Evolutionary conservation across 441 rosid genomes (phyloP).

Genomic region (Eruca vesicaria): DNA sequence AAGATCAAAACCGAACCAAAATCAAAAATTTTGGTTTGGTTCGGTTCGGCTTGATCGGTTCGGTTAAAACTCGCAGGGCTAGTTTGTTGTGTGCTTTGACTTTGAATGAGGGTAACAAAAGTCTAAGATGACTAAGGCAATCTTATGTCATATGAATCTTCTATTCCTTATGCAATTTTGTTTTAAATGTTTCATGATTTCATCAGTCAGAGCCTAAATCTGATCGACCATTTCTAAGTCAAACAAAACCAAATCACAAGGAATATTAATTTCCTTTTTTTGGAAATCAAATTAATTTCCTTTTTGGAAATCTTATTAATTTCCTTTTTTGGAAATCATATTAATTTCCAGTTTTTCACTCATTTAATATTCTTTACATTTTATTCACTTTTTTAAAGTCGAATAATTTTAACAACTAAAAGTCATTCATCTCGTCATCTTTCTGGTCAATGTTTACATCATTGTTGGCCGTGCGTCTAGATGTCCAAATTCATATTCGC

Average conservation of each 20-base stretch:
- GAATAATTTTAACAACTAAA: constrained; percentile 8
- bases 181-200: not conserved
- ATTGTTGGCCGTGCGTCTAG: constrained; percentile 18
- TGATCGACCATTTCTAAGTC: constrained; percentile 26
- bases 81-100: constrained; percentile 12
- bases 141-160: constrained; percentile 19
- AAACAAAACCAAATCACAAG: constrained; percentile 13
- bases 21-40: no score
- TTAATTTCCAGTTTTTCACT: no score
- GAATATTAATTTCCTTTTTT: not conserved
- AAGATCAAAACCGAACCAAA: no score
- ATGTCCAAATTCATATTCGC: constrained; percentile 5
- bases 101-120: not conserved
- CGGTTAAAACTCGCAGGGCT: no score
- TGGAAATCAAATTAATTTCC: no score
- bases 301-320: no score
- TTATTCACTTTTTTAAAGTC: not conserved
- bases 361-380: no score
- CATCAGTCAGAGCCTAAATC: not conserved
- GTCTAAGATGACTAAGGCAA: constrained; percentile 16
- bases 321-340: no score
- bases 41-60: no score
- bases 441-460: constrained; percentile 19
- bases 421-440: constrained; percentile 9
- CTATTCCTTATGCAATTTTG: not conserved